Percentiles rank a stretch among this genome's conserved stretches.
Evolutionary conservation across 495 filamentous ascomycete genomes (phyloP).

Genomic region (Daldinia decipiens): DNA sequence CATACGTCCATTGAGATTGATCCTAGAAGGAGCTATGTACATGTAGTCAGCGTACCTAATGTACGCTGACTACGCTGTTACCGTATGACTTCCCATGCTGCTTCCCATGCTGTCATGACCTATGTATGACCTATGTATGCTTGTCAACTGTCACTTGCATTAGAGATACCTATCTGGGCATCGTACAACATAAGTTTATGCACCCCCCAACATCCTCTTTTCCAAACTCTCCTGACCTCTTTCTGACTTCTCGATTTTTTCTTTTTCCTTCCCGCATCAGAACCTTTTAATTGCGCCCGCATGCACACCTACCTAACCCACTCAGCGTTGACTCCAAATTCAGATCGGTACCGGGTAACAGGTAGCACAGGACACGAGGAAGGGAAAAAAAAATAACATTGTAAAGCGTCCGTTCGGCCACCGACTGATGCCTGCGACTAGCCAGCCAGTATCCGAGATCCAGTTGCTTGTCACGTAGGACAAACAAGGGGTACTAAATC

Average conservation of each 20-base stretch:
- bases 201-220: slow-evolving; percentile 5
- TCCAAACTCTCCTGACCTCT: neutral
- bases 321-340: slow-evolving; percentile 16
- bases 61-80: too few relatives aligned
- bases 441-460: slow-evolving; percentile 41
- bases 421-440: slow-evolving; percentile 38
- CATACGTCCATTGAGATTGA: too few relatives aligned
- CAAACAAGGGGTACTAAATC: slow-evolving; percentile 36
- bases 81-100: neutral
- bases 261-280: neutral
- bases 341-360: slow-evolving; percentile 23
- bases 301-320: slow-evolving; percentile 35
- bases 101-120: neutral
- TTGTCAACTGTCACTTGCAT: slow-evolving; percentile 28
- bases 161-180: neutral
- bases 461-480: slow-evolving; percentile 48
- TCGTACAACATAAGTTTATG: slow-evolving; percentile 6
- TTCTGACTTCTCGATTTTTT: slow-evolving; percentile 5
- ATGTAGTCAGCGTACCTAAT: too few relatives aligned
- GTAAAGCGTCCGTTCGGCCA: slow-evolving; percentile 24
- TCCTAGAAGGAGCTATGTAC: neutral
- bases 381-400: neutral
- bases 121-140: neutral
- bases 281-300: slow-evolving; percentile 16
- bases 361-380: slow-evolving; percentile 4